Evolutionary conservation across 2,329 filamentous ascomycete species (phyloP).

Genomic region (Alternaria sp.): DNA sequence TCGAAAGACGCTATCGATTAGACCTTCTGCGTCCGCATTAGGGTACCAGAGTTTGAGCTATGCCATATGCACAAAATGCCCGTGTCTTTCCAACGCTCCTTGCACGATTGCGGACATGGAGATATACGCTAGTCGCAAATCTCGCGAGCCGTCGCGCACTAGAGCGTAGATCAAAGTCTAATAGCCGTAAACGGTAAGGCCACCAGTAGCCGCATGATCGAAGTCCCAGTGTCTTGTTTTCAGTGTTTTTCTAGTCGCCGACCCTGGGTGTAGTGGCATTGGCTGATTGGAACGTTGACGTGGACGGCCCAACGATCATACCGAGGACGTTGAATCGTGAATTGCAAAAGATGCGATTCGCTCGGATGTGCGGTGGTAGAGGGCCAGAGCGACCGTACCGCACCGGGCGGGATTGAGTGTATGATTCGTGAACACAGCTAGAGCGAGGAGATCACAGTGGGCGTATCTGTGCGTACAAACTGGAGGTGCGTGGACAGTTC

Average conservation of each 20-base stretch:
- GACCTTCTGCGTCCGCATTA: conserved; percentile 2
- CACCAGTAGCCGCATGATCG: conserved; percentile 11
- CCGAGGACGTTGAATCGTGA: neutral
- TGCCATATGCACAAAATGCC: conserved; percentile 1
- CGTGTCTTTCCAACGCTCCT: conserved; percentile 4
- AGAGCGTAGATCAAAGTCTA: conserved; percentile 15
- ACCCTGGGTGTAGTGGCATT: neutral
- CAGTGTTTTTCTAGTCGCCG: conserved; percentile 13
- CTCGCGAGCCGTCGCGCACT: conserved; percentile 8
- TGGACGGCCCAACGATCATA: conserved; percentile 3
- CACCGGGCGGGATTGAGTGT: neutral
- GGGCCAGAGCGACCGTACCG: conserved; percentile 6
- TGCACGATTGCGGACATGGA: conserved; percentile 2
- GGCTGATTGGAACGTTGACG: conserved; percentile 1
- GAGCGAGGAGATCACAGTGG: neutral
- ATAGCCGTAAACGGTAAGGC: conserved; percentile 8
- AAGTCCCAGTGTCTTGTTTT: conserved; percentile 1
- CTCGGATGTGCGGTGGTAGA: conserved; percentile 1
- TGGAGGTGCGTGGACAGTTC: conserved; percentile 5
- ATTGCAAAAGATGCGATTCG: neutral
- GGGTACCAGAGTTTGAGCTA: neutral
- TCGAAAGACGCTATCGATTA: neutral
- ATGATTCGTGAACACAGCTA: conserved; percentile 4
- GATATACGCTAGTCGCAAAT: conserved; percentile 13
- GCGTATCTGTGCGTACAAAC: conserved; percentile 4